These are phyloP conservation scores for Boletus subparvulus DNA, from an alignment of 768 basidiomycete species.

Conservation along the genomic window DNA sequence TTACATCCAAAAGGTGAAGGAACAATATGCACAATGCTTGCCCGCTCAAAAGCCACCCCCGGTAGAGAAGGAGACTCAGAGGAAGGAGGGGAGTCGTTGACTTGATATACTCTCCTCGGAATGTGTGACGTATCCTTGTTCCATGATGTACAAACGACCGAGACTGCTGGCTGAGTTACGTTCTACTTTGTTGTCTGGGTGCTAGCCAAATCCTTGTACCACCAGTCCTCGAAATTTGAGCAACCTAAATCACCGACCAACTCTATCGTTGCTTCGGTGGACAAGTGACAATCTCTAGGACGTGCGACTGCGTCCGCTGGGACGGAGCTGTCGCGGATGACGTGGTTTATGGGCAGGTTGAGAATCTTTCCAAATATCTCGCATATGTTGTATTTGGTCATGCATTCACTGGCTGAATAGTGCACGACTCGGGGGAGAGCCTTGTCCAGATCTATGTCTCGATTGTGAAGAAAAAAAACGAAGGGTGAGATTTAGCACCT, in stretches of 20 bases:
- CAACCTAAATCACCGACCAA: constrained; percentile 61
- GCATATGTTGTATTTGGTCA: constrained; percentile 94
- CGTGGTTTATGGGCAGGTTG: constrained; percentile 67
- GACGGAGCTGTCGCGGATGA: constrained; percentile 67
- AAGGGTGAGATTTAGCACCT: constrained; percentile 16
- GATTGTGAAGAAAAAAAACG: background rate
- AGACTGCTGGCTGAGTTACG: background rate
- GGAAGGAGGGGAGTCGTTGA: background rate
- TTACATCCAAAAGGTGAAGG: constrained; percentile 17
- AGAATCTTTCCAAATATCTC: constrained; percentile 73
- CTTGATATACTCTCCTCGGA: background rate
- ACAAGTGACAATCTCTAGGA: constrained; percentile 78
- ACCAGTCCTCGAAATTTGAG: constrained; percentile 83
- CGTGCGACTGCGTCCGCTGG: constrained; percentile 70
- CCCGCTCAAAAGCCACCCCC: constrained; percentile 12
- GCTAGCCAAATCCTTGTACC: constrained; percentile 50
- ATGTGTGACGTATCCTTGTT: background rate
- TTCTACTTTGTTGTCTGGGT: constrained; percentile 11
- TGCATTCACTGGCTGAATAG: constrained; percentile 77
- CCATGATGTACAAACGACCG: constrained; percentile 4
- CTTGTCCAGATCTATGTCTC: constrained; percentile 34
- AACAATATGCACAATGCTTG: constrained; percentile 15
- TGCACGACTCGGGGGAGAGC: constrained; percentile 61
- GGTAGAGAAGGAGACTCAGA: constrained; percentile 4
- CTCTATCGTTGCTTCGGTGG: constrained; percentile 71